phyloP scores from a whole-genome alignment of 1,284 basidiomycete species.

The Rhodotorula sp. region DNA sequence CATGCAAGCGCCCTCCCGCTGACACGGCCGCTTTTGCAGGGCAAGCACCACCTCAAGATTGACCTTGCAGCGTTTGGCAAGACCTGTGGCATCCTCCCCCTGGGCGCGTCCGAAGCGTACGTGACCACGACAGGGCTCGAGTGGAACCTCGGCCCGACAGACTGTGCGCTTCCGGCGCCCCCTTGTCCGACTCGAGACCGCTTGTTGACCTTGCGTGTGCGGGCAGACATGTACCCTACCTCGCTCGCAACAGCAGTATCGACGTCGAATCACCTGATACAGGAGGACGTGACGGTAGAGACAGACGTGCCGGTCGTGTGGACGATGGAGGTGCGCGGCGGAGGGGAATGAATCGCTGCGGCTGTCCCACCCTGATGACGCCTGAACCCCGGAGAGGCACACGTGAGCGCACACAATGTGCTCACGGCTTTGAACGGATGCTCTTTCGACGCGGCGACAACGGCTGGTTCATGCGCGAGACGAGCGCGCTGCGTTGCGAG shows the following conservation, averaged over 20 bases:
- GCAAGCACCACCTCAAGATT: slow-evolving; percentile 73
- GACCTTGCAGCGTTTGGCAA: slow-evolving; percentile 73
- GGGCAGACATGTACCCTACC: slow-evolving; percentile 59
- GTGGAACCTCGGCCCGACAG: slow-evolving; percentile 69
- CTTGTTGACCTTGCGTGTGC: neutral
- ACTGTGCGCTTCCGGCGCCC: slow-evolving; percentile 56
- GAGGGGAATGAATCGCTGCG: slow-evolving; percentile 6
- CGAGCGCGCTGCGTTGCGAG: too few relatives aligned
- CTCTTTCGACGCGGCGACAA: too few relatives aligned
- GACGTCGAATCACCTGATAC: slow-evolving; percentile 85
- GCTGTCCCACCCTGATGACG: too few relatives aligned
- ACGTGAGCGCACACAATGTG: neutral
- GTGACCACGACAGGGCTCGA: slow-evolving; percentile 79
- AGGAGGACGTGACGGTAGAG: slow-evolving; percentile 68
- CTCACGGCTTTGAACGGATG: too few relatives aligned
- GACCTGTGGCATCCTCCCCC: slow-evolving; percentile 89
- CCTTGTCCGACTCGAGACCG: slow-evolving; percentile 51
- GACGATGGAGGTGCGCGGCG: slow-evolving; percentile 64
- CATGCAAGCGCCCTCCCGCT: neutral
- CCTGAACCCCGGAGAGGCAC: too few relatives aligned
- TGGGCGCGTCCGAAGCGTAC: slow-evolving; percentile 69
- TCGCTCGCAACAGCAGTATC: slow-evolving; percentile 80
- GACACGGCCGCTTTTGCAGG: slow-evolving; percentile 55
- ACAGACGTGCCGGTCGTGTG: slow-evolving; percentile 86
- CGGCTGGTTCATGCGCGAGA: too few relatives aligned